These are phyloP conservation scores for Lactarius vividus DNA, from an alignment of 768 basidiomycete species.

Conservation along the genomic window DNA sequence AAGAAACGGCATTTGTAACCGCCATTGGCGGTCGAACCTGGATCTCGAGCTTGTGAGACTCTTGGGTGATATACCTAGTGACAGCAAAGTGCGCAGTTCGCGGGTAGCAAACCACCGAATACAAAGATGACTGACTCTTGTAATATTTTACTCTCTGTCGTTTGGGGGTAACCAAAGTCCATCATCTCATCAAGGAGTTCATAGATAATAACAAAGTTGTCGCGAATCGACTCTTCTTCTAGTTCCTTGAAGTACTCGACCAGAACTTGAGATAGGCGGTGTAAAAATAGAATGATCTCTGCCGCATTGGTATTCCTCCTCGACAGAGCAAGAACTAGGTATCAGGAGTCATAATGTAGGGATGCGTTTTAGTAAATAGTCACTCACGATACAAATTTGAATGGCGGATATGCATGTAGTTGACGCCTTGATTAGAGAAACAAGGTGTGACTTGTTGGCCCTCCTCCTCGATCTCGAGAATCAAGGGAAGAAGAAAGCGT, in stretches of 20 bases:
- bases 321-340: slow-evolving; percentile 86
- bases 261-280: slow-evolving; percentile 87
- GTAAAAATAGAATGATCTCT: slow-evolving; percentile 95
- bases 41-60: slow-evolving; percentile 94
- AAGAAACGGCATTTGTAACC: slow-evolving; percentile 97
- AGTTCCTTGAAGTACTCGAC: slow-evolving; percentile 99
- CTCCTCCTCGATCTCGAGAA: slow-evolving; percentile 97
- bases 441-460: slow-evolving; percentile 95
- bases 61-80: slow-evolving; percentile 94
- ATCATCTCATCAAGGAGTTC: slow-evolving; percentile 99
- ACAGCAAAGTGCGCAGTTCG: background rate
- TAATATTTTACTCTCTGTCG: slow-evolving; percentile 98
- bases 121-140: slow-evolving; percentile 62
- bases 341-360: background rate
- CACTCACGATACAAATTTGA: slow-evolving; percentile 92
- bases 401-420: slow-evolving; percentile 98
- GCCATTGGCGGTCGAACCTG: slow-evolving; percentile 86
- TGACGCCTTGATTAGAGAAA: slow-evolving; percentile 91
- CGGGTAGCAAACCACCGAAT: background rate
- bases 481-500: slow-evolving; percentile 88
- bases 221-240: slow-evolving; percentile 97
- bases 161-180: slow-evolving; percentile 99
- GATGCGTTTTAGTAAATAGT: background rate
- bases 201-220: slow-evolving; percentile 99
- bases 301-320: slow-evolving; percentile 95